Conservation (phyloP, 306 rosid species). For the Pyrus bretschneideri region DNA sequence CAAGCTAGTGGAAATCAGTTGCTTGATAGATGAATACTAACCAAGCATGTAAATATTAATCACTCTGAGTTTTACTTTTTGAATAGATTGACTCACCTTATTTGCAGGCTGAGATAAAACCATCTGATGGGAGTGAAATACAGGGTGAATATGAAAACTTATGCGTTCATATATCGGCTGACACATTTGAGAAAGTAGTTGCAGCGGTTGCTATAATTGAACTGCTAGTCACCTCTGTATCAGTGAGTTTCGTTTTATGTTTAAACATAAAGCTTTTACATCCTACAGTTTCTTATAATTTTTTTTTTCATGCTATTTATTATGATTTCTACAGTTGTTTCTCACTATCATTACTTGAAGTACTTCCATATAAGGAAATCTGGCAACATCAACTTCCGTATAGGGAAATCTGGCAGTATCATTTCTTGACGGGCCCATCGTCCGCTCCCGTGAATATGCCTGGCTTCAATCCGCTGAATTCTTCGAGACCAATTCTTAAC, state of each 20-base stretch:
- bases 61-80: neutral
- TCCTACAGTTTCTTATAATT: neutral
- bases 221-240: constrained; percentile 64
- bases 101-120: constrained; percentile 61
- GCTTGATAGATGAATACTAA: neutral
- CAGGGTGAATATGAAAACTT: constrained; percentile 59
- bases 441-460: constrained; percentile 31
- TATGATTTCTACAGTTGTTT: neutral
- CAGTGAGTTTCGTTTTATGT: constrained; percentile 54
- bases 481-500: constrained; percentile 23
- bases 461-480: constrained; percentile 36
- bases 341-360: constrained; percentile 12
- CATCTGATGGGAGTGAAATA: constrained; percentile 43
- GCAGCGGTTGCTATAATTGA: constrained; percentile 81
- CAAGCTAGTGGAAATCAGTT: neutral
- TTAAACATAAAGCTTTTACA: neutral
- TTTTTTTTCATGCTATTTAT: neutral
- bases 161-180: constrained; percentile 65
- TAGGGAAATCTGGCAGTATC: neutral
- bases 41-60: neutral
- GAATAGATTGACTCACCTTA: neutral
- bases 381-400: constrained; percentile 5
- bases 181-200: constrained; percentile 84
- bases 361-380: constrained; percentile 55
- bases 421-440: constrained; percentile 35